Conservation (phyloP, 2,329 filamentous ascomycete species). For the Podosphaera xanthii region DNA sequence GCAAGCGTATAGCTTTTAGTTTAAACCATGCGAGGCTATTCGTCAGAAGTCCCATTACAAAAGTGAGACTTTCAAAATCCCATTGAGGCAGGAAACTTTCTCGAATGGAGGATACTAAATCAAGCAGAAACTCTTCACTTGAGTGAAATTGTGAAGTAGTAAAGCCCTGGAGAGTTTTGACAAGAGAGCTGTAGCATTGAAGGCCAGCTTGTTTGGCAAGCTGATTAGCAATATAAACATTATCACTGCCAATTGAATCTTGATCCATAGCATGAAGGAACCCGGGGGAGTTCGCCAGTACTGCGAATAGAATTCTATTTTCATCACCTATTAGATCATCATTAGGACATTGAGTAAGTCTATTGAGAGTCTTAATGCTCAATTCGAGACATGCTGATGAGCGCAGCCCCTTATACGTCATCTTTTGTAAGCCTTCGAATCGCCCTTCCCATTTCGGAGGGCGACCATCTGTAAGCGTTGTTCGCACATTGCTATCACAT, state of each 20-base stretch:
- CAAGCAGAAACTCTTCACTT: slow-evolving; percentile 52
- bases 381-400: slow-evolving; percentile 64
- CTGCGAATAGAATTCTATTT: slow-evolving; percentile 57
- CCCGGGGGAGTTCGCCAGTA: slow-evolving; percentile 79
- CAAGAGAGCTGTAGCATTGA: slow-evolving; percentile 45
- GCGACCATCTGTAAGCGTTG: slow-evolving; percentile 51
- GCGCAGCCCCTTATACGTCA: slow-evolving; percentile 79
- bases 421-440: slow-evolving; percentile 66
- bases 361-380: slow-evolving; percentile 56
- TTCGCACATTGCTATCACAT: slow-evolving; percentile 41
- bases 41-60: slow-evolving; percentile 74
- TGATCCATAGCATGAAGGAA: slow-evolving; percentile 64
- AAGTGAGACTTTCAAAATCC: slow-evolving; percentile 70
- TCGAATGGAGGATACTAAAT: slow-evolving; percentile 51
- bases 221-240: slow-evolving; percentile 40
- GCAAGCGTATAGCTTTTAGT: slow-evolving; percentile 73
- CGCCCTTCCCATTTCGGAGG: slow-evolving; percentile 71
- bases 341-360: slow-evolving; percentile 54
- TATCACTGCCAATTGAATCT: slow-evolving; percentile 28
- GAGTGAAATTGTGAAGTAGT: slow-evolving; percentile 41
- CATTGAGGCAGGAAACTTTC: slow-evolving; percentile 59
- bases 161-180: slow-evolving; percentile 46
- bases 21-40: slow-evolving; percentile 82
- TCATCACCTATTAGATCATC: slow-evolving; percentile 65
- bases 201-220: slow-evolving; percentile 51